Conservation (phyloP, 352 stramenopile genomes). For the Phytophthora sp. region DNA sequence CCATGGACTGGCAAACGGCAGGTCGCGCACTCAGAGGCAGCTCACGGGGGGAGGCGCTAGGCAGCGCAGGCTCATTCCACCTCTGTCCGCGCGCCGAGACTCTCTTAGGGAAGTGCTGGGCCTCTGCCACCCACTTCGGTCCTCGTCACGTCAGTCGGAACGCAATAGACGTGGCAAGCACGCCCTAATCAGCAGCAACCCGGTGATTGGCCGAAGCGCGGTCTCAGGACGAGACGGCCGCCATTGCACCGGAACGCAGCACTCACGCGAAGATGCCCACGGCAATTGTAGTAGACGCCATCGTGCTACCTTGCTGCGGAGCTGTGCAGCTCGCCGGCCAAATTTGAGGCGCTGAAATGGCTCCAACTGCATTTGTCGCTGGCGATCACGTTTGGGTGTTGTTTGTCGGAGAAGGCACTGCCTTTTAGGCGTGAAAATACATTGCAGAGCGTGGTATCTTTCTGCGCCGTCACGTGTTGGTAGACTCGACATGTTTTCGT, state of each 20-base stretch:
- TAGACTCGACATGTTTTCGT: too few relatives aligned
- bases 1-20: neutral
- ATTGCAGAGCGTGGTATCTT: too few relatives aligned
- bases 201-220: slow-evolving; percentile 14
- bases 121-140: slow-evolving; percentile 21
- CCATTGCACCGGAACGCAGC: neutral
- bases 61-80: slow-evolving; percentile 15
- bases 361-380: too few relatives aligned
- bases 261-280: neutral
- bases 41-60: neutral
- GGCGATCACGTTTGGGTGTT: too few relatives aligned
- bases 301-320: too few relatives aligned
- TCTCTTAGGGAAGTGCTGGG: neutral
- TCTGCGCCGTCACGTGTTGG: too few relatives aligned
- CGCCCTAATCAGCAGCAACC: neutral
- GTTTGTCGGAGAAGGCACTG: too few relatives aligned
- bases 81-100: neutral
- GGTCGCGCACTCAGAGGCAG: slow-evolving; percentile 1
- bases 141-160: neutral
- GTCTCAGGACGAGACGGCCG: slow-evolving; percentile 31
- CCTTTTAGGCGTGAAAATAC: too few relatives aligned
- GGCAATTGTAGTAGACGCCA: too few relatives aligned
- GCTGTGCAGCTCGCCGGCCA: too few relatives aligned
- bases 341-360: too few relatives aligned
- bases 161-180: slow-evolving; percentile 5